These are phyloP conservation scores for Solanum virginianum DNA, from an alignment of 257 asterid genomes.

Conservation along the genomic window DNA sequence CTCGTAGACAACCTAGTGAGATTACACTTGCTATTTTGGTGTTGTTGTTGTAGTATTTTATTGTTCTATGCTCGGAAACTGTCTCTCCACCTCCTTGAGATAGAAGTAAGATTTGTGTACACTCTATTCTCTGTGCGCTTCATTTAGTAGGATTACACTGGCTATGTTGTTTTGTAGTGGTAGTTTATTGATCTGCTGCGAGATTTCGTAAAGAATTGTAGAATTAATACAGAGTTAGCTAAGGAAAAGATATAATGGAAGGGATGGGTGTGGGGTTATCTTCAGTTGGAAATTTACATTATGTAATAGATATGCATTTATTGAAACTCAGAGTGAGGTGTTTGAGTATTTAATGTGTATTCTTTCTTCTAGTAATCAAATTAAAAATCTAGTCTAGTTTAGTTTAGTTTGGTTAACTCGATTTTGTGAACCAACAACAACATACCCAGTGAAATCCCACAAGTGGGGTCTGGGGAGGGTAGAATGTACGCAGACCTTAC, in stretches of 20 bases:
- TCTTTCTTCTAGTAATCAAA: background rate
- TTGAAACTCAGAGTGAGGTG: background rate
- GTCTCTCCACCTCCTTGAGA: no score
- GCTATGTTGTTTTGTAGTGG: background rate
- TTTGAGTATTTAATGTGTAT: background rate
- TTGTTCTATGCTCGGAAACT: background rate
- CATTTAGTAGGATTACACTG: background rate
- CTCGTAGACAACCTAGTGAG: no score
- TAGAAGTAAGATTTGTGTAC: background rate
- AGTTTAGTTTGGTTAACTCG: background rate
- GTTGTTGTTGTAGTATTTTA: background rate
- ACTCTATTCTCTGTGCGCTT: no score
- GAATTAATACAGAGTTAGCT: background rate
- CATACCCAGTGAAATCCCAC: no score
- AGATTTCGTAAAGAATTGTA: background rate
- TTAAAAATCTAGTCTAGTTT: background rate
- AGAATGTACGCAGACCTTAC: no score
- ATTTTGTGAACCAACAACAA: background rate
- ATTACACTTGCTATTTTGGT: background rate
- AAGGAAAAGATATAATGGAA: background rate
- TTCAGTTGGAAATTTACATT: background rate
- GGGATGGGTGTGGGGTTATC: background rate
- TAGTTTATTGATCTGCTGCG: background rate
- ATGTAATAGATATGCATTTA: background rate
- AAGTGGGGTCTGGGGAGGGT: no score